Evolutionary conservation across 257 asterid genomes (phyloP), one percentile per base, ranked within the genome.

Genomic region (Voacanga thouarsii): DNA sequence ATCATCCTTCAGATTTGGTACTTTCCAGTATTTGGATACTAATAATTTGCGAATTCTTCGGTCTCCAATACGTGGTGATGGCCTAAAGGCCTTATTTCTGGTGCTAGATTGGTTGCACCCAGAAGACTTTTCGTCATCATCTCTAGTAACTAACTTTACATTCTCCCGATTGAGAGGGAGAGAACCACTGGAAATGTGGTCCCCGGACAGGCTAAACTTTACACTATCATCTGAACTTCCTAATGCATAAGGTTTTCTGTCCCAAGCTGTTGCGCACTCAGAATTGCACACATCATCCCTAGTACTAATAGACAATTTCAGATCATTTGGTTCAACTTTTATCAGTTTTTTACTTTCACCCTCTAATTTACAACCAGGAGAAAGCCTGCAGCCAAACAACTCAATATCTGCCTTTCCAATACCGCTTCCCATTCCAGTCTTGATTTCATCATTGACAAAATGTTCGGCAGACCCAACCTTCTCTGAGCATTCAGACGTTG

Each of bases 101-200:
- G 89, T 72, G 84, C 88, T 81, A 53, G 86, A 89, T 77, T 87
- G 91, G 57, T 84, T 75, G 86, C 92, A 92, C 83, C 90, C 90
- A n/a, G 85, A 85, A 81, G 90, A 85, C 60, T 90, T 92, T 71
- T 92, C 96, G 88, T 87, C 97, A 88, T 92, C 96, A 87, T 92
- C 98, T 85, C 87, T 94, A 89, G 68, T 76, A 85, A 76, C 91
- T 89, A 94, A 88, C 81, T 89, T 89, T 90, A 91, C 94, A 92
- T 76, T 85, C 37, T 88, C 92, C 88, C 84, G 80, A 56, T 77
- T 81, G 66, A 77, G 77, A 15, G 90, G 93, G 72, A 82, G 75
- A 80, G 89, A 83, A 80, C 90, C 85, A 83, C 88, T 11, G 47
- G 92, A 86, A 74, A 89, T 30, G 71, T 73, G 90, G 86, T 88